Evolutionary conservation across 2,329 filamentous ascomycete species (phyloP).

Genomic region (Hymenoscyphus salicellus): DNA sequence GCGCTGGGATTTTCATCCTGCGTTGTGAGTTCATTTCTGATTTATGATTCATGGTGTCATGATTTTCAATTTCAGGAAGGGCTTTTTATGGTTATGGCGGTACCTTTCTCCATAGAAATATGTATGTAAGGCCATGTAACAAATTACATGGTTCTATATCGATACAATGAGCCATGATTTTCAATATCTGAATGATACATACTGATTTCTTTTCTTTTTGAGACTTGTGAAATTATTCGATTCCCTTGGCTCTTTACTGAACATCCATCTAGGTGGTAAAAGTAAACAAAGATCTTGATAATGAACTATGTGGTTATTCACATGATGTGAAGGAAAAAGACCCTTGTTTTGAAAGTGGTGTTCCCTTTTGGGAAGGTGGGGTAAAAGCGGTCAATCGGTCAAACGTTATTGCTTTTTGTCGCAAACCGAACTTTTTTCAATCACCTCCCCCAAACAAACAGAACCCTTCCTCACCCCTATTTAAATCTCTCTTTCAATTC

Average conservation of each 20-base stretch:
- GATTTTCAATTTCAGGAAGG: no score
- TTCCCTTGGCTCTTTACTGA: no score
- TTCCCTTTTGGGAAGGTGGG: not conserved
- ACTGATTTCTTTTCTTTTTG: not conserved
- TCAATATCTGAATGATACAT: not conserved
- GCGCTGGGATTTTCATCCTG: not conserved
- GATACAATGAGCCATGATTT: slow-evolving; percentile 3
- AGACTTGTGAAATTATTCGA: no score
- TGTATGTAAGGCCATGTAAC: not conserved
- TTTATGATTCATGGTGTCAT: not conserved
- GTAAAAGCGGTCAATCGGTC: not conserved
- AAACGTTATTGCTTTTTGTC: not conserved
- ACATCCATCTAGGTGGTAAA: no score
- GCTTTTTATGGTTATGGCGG: not conserved
- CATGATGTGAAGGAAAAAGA: not conserved
- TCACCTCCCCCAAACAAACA: not conserved
- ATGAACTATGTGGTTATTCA: no score
- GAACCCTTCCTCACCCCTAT: not conserved
- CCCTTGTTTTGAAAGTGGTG: not conserved
- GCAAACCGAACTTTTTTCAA: not conserved
- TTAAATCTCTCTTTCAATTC: not conserved
- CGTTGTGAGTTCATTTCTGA: not conserved
- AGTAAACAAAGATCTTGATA: no score
- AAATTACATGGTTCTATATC: not conserved
- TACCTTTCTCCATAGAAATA: not conserved